Evolutionary conservation across 495 filamentous ascomycete genomes (phyloP).

Genomic region (Aspergillus mulundensis): DNA sequence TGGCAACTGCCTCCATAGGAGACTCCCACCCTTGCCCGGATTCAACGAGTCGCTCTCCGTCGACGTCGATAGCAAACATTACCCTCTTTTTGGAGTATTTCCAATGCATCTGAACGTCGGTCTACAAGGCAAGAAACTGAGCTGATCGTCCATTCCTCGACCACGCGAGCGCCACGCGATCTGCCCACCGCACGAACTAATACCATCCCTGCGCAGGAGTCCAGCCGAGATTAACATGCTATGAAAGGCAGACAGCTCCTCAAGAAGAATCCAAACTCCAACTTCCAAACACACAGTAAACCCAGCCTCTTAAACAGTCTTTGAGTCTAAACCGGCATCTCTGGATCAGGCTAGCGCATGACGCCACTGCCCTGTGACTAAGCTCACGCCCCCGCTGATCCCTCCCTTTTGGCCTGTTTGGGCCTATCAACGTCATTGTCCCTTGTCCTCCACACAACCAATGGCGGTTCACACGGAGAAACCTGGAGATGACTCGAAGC

Average conservation of each 20-base stretch:
- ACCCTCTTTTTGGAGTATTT: not conserved
- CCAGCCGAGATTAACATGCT: not conserved
- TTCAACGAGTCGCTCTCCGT: not conserved
- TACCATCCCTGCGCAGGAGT: not conserved
- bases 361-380: constrained; percentile 2
- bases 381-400: not conserved
- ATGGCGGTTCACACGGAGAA: constrained; percentile 3
- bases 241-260: no score
- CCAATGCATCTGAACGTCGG: not conserved
- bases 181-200: not conserved
- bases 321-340: constrained; percentile 17
- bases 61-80: no score
- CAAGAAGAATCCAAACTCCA: no score
- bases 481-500: constrained; percentile 5
- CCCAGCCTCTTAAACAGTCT: not conserved
- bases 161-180: constrained; percentile 18
- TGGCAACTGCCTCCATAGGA: not conserved
- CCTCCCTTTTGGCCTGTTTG: not conserved
- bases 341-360: constrained; percentile 19
- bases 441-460: no score
- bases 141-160: not conserved
- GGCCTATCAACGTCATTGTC: not conserved
- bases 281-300: no score
- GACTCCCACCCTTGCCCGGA: not conserved
- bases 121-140: not conserved